Evolutionary conservation across 2,329 filamentous ascomycete species (phyloP), one percentile per base, ranked within the genome.

Genomic region (Amesomyces nigricolor): DNA sequence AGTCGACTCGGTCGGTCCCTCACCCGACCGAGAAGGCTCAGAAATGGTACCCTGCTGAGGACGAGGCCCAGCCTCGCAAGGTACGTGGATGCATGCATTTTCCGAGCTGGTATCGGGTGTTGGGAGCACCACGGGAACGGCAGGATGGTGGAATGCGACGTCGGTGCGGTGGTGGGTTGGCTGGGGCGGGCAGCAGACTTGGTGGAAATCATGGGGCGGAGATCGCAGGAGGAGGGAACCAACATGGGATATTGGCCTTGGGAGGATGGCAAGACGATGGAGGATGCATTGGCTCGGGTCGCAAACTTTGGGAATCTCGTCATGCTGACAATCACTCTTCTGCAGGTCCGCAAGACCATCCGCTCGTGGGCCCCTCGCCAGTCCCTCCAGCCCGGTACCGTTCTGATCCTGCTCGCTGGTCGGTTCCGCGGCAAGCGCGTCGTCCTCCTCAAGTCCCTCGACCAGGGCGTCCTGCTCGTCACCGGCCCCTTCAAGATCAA

Each of bases 401-500:
- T 99, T 75, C 89, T 99, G 74, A 99, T 99, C 79, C 90, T 99
- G 75, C 91, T 99, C 75, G 94, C 94, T 76, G 94, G 94, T 72
- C 94, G 94, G 73, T 99, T 97, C 90, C 92, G 94, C 72, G 94
- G 94, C 84, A 99, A 99, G 91, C 94, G 94, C 75, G 94, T 99
- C 72, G 83, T 99, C 72, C 91, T 97, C 79, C 88, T 99, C 76
- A 97, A 97, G 87, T 85, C 87, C 78, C 91, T 99, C 73, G 83
- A 89, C 73, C 90, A 96, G 82, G 94, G 94, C 80, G 90, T 96
- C 66, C 91, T 99, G 76, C 90, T 99, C 75, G 91, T 99, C 71
- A 99, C 94, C 74, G 94, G 94, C 71, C 94, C 94, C 75, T 99
- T 97, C 89, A 99, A 97, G 88, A 88, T 99, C 81, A 99, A 99